These are phyloP conservation scores for Sporothrix mexicana DNA, from an alignment of 2,329 filamentous ascomycete genomes.

Conservation along the genomic window DNA sequence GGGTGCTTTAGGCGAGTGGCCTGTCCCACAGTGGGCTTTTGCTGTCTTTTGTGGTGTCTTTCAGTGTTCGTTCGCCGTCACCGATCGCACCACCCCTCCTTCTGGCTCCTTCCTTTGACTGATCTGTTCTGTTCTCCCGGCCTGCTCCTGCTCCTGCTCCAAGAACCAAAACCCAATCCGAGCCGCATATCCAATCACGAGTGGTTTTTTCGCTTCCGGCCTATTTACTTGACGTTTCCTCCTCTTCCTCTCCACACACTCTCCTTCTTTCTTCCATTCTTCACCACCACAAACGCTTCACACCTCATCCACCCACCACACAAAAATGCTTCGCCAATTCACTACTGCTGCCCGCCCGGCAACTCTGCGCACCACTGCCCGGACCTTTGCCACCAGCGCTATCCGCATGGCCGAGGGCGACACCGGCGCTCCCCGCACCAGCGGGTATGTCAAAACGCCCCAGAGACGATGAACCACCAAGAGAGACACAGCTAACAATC, in stretches of 20 bases:
- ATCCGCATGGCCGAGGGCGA: constrained; percentile 73
- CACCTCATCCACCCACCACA: not conserved
- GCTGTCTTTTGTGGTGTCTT: not conserved
- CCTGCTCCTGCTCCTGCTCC: not conserved
- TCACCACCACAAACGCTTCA: not conserved
- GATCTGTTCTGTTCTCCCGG: not conserved
- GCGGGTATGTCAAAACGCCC: constrained; percentile 53
- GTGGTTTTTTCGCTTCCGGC: constrained; percentile 35
- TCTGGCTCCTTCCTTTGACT: not conserved
- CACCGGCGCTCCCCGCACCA: constrained; percentile 64
- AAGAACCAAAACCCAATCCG: not conserved
- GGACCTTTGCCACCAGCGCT: constrained; percentile 68
- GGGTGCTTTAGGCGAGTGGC: constrained; percentile 19
- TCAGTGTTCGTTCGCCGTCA: not conserved
- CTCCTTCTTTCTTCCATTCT: not conserved
- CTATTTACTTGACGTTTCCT: constrained; percentile 25
- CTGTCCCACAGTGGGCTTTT: constrained; percentile 17
- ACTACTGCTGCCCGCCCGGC: constrained; percentile 61
- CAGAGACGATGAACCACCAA: not conserved
- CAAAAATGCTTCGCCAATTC: constrained; percentile 69
- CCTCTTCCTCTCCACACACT: constrained; percentile 6
- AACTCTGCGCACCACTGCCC: constrained; percentile 55
- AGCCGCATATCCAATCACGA: constrained; percentile 36
- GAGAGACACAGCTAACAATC: not conserved
- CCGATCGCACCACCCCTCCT: constrained; percentile 5